These are phyloP conservation scores for Aspergillus floridensis DNA, from an alignment of 2,329 filamentous ascomycete genomes.

Conservation along the genomic window DNA sequence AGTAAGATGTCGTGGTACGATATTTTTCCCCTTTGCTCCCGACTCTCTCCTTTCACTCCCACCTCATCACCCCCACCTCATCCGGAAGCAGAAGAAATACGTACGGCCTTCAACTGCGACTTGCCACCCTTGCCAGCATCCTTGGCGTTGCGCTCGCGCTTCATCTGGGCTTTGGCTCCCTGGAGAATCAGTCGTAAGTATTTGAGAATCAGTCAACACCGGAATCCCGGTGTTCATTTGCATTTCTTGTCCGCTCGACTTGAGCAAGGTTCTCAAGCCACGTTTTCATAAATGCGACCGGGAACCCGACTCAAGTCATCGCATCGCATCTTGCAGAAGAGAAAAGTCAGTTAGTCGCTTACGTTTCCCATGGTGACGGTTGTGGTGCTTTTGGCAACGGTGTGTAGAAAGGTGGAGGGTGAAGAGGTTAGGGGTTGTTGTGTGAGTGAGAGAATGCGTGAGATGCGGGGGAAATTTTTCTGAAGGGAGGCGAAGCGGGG, in stretches of 20 bases:
- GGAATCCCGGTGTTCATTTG: too few species aligned
- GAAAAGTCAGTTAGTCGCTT: constrained; percentile 13
- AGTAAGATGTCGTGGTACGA: not conserved
- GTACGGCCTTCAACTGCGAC: constrained; percentile 67
- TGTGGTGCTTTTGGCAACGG: not conserved
- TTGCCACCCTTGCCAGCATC: constrained; percentile 53
- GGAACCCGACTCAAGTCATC: not conserved
- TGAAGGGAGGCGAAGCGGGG: not conserved
- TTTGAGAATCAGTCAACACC: not conserved
- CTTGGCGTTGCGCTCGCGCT: constrained; percentile 70
- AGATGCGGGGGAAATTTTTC: not conserved
- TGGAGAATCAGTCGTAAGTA: constrained; percentile 14
- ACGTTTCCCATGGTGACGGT: constrained; percentile 26
- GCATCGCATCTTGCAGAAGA: not conserved
- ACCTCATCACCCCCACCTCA: not conserved
- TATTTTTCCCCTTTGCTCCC: not conserved
- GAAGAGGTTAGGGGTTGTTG: not conserved
- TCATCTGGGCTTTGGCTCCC: constrained; percentile 66
- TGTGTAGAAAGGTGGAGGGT: not conserved
- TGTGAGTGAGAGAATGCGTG: not conserved
- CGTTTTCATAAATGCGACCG: too few species aligned
- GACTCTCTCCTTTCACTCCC: not conserved
- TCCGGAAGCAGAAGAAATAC: constrained; percentile 29
- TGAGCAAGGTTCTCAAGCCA: not conserved
- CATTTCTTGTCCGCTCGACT: not conserved